Base-by-base conservation (phyloP, 176 grass and related monocot species). In the Raddia distichophylla region DNA sequence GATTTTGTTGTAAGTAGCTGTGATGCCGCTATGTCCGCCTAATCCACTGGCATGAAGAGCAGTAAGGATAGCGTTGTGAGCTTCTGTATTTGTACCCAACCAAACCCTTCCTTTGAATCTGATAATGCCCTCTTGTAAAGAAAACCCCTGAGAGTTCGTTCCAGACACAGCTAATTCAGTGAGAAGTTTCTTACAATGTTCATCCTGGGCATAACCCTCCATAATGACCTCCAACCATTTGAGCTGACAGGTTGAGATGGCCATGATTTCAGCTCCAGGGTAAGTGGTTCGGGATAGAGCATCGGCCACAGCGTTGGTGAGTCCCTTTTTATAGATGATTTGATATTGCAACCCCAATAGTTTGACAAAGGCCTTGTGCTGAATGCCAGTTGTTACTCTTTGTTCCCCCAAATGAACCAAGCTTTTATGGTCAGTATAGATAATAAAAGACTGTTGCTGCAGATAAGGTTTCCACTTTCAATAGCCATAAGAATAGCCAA, bases 381-480 rank as follows among this genome's bases (percentile, higher is more conserved):
- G 53, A 0, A 1, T 3, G 0, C 34, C 7, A 6, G 66, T 69
- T 0, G 15, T 13, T 0, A 82, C 1, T 0, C 8, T 10, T 17
- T 82, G 64, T 3, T 55, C 80, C 0, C 17, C 4, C 0, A 82
- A 6, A 5, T 82, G 50, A 4, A 37, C 4, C 0, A 82, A 10
- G 11, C 51, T 60, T 1, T 10, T 13, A 0, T 82, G 80, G 17
- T 73, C 15, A 0, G 13, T 73, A 8, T 27, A 49, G 0, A 73
- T 82, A 0, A 49, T 1, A 10, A 82, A 82, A 0, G 20, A 1
- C 0, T 0, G 2, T 0, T 20, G 3, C 4, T 58, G 2, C 0
- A 72, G n/a, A 3, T 82, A 72, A 0, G n/a, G 17, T 8, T 66
- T 62, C 34, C 51, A 82, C 0, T 82, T 58, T 40, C 12, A 0